These are phyloP conservation scores for Cotoneaster glaucophyllus DNA, from an alignment of 306 rosid species.

Conservation along the genomic window DNA sequence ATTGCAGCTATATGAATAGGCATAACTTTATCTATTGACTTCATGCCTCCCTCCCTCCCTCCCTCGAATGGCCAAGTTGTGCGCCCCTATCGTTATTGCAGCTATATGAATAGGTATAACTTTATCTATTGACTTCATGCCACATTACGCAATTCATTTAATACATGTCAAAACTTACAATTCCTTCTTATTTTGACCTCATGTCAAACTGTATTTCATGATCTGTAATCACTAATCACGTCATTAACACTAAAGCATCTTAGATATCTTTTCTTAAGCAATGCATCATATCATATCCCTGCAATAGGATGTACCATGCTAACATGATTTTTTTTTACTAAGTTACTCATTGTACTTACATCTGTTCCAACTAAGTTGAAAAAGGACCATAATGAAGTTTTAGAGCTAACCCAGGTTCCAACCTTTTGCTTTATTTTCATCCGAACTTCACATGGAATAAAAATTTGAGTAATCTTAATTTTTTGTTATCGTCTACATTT, in stretches of 20 bases:
- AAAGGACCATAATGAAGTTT: constrained; percentile 91
- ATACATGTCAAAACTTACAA: background rate
- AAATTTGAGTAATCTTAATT: background rate
- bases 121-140: too few relatives aligned
- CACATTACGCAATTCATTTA: background rate
- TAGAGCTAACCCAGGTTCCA: constrained; percentile 92
- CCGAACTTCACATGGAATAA: background rate
- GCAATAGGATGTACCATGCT: background rate
- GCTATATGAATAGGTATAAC: too few relatives aligned
- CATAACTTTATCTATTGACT: too few relatives aligned
- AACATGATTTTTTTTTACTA: constrained; percentile 8
- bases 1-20: too few relatives aligned
- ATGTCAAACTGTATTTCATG: background rate
- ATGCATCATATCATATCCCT: too few relatives aligned
- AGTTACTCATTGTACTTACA: constrained; percentile 9
- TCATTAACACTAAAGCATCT: too few relatives aligned
- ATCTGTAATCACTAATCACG: background rate
- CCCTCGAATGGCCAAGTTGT: too few relatives aligned
- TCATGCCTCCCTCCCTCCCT: too few relatives aligned
- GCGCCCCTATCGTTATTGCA: too few relatives aligned
- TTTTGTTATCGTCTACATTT: too few relatives aligned
- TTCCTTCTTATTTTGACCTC: background rate
- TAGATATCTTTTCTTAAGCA: too few relatives aligned
- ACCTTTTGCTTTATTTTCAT: background rate
- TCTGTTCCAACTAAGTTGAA: constrained; percentile 87